A percentile compares a stretch with the other conserved stretches of the same genome.
phyloP scores from a whole-genome alignment of 2,329 filamentous ascomycete species.

The Rutstroemia sp. region DNA sequence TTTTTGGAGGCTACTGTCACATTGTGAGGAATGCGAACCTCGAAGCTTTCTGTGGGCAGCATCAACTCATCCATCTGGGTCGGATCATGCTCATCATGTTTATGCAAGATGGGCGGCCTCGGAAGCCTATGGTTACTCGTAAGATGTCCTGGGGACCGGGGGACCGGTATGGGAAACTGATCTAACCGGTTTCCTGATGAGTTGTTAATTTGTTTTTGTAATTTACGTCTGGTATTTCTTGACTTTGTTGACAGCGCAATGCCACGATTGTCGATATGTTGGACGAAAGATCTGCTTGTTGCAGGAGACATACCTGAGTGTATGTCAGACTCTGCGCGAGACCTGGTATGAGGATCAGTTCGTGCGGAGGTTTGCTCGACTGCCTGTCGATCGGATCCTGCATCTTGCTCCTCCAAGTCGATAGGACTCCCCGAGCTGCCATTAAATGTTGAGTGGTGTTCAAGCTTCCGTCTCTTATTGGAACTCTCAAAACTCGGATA shows the following conservation, averaged over 20 bases:
- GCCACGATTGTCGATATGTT: background rate
- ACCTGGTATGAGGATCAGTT: background rate
- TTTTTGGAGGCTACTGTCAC: too few species aligned
- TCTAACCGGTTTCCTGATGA: background rate
- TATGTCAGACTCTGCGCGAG: background rate
- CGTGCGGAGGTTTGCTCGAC: background rate
- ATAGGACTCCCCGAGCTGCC: background rate
- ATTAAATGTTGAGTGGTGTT: background rate
- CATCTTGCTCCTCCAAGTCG: background rate
- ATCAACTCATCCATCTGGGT: background rate
- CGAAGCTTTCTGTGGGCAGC: background rate
- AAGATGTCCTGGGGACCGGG: background rate
- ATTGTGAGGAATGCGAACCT: too few species aligned
- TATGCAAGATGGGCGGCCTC: too few species aligned
- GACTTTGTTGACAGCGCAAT: background rate
- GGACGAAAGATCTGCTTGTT: background rate
- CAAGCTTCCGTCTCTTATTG: background rate
- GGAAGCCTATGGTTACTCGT: background rate
- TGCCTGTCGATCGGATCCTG: background rate
- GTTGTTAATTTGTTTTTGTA: background rate
- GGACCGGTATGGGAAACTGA: too few species aligned
- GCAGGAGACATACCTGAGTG: background rate
- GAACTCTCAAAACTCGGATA: background rate
- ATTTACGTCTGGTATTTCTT: background rate
- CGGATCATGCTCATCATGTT: background rate